phyloP scores from a whole-genome alignment of 345 rosid genomes.

The Zanthoxylum bungeanum region DNA sequence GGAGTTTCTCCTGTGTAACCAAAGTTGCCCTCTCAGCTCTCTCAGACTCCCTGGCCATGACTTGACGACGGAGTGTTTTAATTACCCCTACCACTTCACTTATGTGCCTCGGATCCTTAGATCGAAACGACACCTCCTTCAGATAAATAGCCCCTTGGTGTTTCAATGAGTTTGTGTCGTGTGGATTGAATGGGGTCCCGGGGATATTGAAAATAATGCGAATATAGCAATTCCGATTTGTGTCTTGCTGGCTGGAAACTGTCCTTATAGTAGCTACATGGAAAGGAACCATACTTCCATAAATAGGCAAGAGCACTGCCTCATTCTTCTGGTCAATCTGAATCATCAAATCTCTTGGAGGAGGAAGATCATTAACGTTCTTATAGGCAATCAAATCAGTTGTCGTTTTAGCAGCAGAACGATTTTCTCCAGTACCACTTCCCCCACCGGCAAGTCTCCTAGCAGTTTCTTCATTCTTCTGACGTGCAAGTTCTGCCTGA shows the following conservation, averaged over 20 bases:
- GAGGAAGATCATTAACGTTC: constrained; percentile 79
- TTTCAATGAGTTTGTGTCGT: constrained; percentile 65
- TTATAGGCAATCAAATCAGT: constrained; percentile 84
- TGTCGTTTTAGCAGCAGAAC: constrained; percentile 51
- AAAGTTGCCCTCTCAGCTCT: constrained; percentile 90
- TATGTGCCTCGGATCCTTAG: constrained; percentile 88
- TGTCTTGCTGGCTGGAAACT: constrained; percentile 88
- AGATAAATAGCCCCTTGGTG: constrained; percentile 74
- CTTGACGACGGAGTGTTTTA: constrained; percentile 76
- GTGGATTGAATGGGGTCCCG: constrained; percentile 81
- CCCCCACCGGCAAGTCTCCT: constrained; percentile 89
- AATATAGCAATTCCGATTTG: constrained; percentile 74
- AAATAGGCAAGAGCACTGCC: constrained; percentile 78
- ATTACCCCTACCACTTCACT: constrained; percentile 83
- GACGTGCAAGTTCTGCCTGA: constrained; percentile 96
- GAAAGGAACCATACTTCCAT: constrained; percentile 89
- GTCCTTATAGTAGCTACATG: constrained; percentile 89
- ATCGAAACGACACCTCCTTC: constrained; percentile 83
- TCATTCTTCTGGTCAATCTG: constrained; percentile 88
- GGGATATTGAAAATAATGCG: constrained; percentile 83
- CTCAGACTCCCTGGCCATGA: constrained; percentile 82
- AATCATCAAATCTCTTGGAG: constrained; percentile 69
- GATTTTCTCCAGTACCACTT: constrained; percentile 51
- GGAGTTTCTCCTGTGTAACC: constrained; percentile 87
- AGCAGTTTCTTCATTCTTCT: constrained; percentile 96